Evolutionary conservation across 768 basidiomycete genomes (phyloP), one percentile per base, ranked within the genome.

Genomic region (Naematelia encephala): DNA sequence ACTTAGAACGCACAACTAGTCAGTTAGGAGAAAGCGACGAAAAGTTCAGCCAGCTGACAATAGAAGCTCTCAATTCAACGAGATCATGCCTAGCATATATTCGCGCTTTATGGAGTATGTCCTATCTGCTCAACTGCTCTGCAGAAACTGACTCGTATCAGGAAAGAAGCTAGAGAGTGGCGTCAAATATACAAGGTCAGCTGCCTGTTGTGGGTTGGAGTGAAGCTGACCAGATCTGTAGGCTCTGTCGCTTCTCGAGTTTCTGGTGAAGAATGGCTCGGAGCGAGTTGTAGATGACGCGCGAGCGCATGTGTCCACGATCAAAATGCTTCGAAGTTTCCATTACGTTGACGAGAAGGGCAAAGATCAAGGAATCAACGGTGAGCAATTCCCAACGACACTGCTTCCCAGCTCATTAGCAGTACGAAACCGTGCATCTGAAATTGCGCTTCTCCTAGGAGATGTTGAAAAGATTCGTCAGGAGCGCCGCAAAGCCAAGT

Each of bases 291-390:
- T 99, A 16, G 96, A 99, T 73, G 96, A 99, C 77, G 90, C 94
- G 1, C 84, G 96, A 52, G 88, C 90, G 1, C 96, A 98, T 77
- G 81, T 97, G 25, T 88, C 91, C 25, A 94, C 93, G 19, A 83
- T 99, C 68, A 98, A 98, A 80, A 97, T 98, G 90, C 84, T 98
- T 11, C 81, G 92, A 57, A 96, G 87, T 71, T 99, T 99, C 80
- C 94, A 98, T 74, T 97, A 97, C 77, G 90, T 97, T 56, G 96
- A 99, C 65, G 94, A 98, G 63, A 94, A 94, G 80, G 92, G 91
- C 50, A 98, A 99, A 77, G 96, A 99, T 72, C 91, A 99, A 77
- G 96, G 96, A 4, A 83, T 96, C 68, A 99, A 99, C 69, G 91
- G 93, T 91, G 62, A n/a, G 77, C 56, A 10, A 29, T 51, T 5